These are phyloP conservation scores for Starmerella geochares DNA, from an alignment of 805 yeast genomes.

Conservation along the genomic window DNA sequence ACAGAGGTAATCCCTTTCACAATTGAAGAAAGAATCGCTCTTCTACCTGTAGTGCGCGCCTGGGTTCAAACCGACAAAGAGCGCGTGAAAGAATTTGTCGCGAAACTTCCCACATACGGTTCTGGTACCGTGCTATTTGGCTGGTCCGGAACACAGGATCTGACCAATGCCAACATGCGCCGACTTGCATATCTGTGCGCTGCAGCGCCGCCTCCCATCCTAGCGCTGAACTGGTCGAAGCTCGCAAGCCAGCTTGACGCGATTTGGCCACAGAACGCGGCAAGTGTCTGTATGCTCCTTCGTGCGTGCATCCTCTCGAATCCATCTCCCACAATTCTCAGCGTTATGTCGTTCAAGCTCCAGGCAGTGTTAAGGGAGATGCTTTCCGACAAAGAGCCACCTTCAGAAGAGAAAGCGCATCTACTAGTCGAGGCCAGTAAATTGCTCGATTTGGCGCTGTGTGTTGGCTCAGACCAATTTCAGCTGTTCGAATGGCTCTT, in stretches of 20 bases:
- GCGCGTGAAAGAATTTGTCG: constrained; percentile 43
- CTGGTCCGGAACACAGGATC: constrained; percentile 61
- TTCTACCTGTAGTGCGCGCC: constrained; percentile 47
- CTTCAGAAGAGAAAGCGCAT: constrained; percentile 8
- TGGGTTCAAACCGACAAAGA: constrained; percentile 64
- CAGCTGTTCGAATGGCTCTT: constrained; percentile 77
- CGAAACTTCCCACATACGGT: constrained; percentile 39
- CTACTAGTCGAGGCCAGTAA: constrained; percentile 45
- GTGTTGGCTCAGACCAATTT: constrained; percentile 66
- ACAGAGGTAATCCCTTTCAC: constrained; percentile 39
- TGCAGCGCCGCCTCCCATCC: constrained; percentile 40
- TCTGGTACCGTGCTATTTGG: constrained; percentile 53
- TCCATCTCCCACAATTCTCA: constrained; percentile 12
- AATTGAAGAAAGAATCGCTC: constrained; percentile 31
- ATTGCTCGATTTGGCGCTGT: constrained; percentile 61
- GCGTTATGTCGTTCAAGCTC: constrained; percentile 49
- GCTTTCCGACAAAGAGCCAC: constrained; percentile 25
- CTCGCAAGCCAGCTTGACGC: constrained; percentile 24
- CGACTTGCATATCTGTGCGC: constrained; percentile 56
- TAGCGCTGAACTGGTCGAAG: constrained; percentile 20
- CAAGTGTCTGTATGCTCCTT: constrained; percentile 43
- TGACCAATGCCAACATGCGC: constrained; percentile 43
- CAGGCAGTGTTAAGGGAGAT: constrained; percentile 41
- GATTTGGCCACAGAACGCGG: constrained; percentile 40
- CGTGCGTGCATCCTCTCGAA: constrained; percentile 47